Evolutionary conservation across 2,329 filamentous ascomycete genomes (phyloP).

Genomic region (Cladosporium sp.): DNA sequence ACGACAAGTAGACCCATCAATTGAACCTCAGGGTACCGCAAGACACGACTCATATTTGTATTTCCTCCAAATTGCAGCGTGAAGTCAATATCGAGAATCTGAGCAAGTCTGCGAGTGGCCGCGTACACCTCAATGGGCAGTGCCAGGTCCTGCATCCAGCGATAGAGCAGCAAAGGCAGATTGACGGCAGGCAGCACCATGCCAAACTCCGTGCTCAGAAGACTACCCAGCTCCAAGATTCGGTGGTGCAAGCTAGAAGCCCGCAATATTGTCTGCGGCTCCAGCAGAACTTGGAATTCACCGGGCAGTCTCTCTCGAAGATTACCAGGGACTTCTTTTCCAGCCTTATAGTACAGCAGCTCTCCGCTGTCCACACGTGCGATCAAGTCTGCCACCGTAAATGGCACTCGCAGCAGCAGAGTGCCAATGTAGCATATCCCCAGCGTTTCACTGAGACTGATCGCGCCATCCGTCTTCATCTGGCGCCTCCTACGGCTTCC

Average conservation of each 20-base stretch:
- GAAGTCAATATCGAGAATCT: slow-evolving; percentile 48
- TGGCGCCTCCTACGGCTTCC: slow-evolving; percentile 33
- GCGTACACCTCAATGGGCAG: slow-evolving; percentile 69
- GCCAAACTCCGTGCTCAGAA: slow-evolving; percentile 64
- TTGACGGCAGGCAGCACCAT: slow-evolving; percentile 73
- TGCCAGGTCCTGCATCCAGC: slow-evolving; percentile 66
- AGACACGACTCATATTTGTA: slow-evolving; percentile 38
- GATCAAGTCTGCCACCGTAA: slow-evolving; percentile 69
- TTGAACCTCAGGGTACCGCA: slow-evolving; percentile 70
- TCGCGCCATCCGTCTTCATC: slow-evolving; percentile 45
- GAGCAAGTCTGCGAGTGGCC: slow-evolving; percentile 55
- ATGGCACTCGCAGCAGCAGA: slow-evolving; percentile 69
- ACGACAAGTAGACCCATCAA: slow-evolving; percentile 69
- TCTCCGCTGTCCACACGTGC: slow-evolving; percentile 63
- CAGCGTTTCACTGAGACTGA: slow-evolving; percentile 70
- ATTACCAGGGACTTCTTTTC: slow-evolving; percentile 54
- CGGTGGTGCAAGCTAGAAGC: slow-evolving; percentile 60
- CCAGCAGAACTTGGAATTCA: slow-evolving; percentile 57
- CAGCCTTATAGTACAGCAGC: slow-evolving; percentile 67
- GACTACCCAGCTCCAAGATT: slow-evolving; percentile 58
- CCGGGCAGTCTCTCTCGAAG: slow-evolving; percentile 64
- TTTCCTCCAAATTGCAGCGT: neutral
- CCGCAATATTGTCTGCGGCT: slow-evolving; percentile 46
- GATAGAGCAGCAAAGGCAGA: slow-evolving; percentile 61
- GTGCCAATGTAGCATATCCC: slow-evolving; percentile 76